Evolutionary conservation across 164 flowering plant species (phyloP).

Genomic region (Tinospora cordifolia): DNA sequence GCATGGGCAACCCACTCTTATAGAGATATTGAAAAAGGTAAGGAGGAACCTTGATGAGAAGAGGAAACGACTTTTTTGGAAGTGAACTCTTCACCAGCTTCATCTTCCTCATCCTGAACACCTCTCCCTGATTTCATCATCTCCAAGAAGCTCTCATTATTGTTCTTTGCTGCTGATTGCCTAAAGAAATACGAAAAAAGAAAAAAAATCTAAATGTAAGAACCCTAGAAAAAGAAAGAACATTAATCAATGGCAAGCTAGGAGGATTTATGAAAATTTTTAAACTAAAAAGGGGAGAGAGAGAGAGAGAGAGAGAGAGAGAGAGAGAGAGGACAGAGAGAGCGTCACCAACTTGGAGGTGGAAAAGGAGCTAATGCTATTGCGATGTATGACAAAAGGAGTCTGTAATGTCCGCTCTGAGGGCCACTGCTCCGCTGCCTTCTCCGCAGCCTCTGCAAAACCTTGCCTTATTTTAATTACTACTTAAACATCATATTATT

Average conservation of each 20-base stretch:
- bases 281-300: not conserved
- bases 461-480: too few relatives aligned
- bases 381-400: slow-evolving; percentile 38
- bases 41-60: slow-evolving; percentile 37
- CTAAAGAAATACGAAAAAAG: not conserved
- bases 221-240: slow-evolving; percentile 10
- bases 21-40: not conserved
- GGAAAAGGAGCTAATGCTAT: slow-evolving; percentile 39
- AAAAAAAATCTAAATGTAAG: too few relatives aligned
- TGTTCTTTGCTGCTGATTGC: slow-evolving; percentile 16
- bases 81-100: slow-evolving; percentile 36
- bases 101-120: slow-evolving; percentile 48
- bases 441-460: slow-evolving; percentile 37
- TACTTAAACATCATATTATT: too few relatives aligned
- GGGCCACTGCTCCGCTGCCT: slow-evolving; percentile 44
- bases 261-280: not conserved
- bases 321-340: slow-evolving; percentile 4
- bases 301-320: not conserved
- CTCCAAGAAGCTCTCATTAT: slow-evolving; percentile 57
- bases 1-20: not conserved
- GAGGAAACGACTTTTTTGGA: slow-evolving; percentile 50
- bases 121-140: slow-evolving; percentile 58
- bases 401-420: slow-evolving; percentile 45
- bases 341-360: slow-evolving; percentile 52
- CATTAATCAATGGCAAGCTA: not conserved